These are phyloP conservation scores for Kodamaea derodonti DNA, from an alignment of 1,139 yeast genomes.

Conservation along the genomic window DNA sequence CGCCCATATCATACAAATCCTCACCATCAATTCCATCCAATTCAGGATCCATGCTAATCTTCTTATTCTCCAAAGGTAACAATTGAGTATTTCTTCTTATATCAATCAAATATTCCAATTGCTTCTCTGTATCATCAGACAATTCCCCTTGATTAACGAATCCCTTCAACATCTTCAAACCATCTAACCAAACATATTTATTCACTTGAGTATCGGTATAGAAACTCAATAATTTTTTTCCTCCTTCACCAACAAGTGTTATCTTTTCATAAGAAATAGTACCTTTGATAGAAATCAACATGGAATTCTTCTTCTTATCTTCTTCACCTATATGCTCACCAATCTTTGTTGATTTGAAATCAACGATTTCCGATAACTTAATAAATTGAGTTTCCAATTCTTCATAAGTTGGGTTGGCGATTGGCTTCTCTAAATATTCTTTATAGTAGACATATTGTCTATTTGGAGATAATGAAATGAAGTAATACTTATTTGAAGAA, in stretches of 20 bases:
- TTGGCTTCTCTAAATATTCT: slow-evolving; percentile 49
- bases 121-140: slow-evolving; percentile 57
- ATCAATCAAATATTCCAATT: slow-evolving; percentile 53
- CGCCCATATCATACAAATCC: slow-evolving; percentile 41
- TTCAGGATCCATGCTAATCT: slow-evolving; percentile 18
- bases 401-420: slow-evolving; percentile 55
- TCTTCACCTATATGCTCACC: slow-evolving; percentile 41
- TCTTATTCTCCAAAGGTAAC: slow-evolving; percentile 45
- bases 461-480: slow-evolving; percentile 69
- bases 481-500: slow-evolving; percentile 39
- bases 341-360: slow-evolving; percentile 41
- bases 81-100: slow-evolving; percentile 66
- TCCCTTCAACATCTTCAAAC: slow-evolving; percentile 58
- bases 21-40: slow-evolving; percentile 28
- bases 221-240: slow-evolving; percentile 47
- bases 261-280: slow-evolving; percentile 56
- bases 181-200: slow-evolving; percentile 77
- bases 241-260: slow-evolving; percentile 41
- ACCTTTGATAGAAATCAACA: slow-evolving; percentile 49
- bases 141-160: slow-evolving; percentile 33
- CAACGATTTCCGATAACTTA: slow-evolving; percentile 32
- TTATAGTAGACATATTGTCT: slow-evolving; percentile 59
- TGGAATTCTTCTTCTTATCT: slow-evolving; percentile 32
- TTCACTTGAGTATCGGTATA: slow-evolving; percentile 71
- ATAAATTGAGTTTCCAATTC: slow-evolving; percentile 37